Evolutionary conservation across 257 asterid species (phyloP).

Genomic region (Datura wrightii): DNA sequence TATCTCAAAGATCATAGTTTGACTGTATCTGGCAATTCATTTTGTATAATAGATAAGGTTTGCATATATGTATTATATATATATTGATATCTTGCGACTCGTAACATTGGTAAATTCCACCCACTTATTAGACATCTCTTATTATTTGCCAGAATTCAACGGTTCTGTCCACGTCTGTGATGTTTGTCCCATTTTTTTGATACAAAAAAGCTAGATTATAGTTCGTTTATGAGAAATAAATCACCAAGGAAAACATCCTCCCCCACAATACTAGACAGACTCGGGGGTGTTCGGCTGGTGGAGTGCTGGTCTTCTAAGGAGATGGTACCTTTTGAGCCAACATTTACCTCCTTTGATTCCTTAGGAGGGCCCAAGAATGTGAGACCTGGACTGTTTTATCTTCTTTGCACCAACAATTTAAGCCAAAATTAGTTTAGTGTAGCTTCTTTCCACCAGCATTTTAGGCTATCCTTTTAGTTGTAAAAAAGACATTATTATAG

Average conservation of each 20-base stretch:
- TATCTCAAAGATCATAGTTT: neutral
- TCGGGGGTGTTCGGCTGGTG: neutral
- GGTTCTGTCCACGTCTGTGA: neutral
- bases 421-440: neutral
- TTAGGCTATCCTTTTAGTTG: neutral
- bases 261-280: neutral
- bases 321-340: neutral
- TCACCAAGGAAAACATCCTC: neutral
- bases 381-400: neutral
- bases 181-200: neutral
- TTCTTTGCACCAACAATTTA: neutral
- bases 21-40: neutral
- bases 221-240: neutral
- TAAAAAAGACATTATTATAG: neutral
- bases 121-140: neutral
- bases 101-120: neutral
- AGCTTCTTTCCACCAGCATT: neutral
- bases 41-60: slow-evolving; percentile 3
- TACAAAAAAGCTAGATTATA: neutral
- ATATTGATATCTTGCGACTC: neutral
- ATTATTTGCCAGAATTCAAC: neutral
- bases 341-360: neutral
- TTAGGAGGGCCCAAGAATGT: slow-evolving; percentile 1
- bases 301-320: neutral
- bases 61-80: neutral